phyloP scores from a whole-genome alignment of 495 filamentous ascomycete genomes.

The Durotheca rogersii region DNA sequence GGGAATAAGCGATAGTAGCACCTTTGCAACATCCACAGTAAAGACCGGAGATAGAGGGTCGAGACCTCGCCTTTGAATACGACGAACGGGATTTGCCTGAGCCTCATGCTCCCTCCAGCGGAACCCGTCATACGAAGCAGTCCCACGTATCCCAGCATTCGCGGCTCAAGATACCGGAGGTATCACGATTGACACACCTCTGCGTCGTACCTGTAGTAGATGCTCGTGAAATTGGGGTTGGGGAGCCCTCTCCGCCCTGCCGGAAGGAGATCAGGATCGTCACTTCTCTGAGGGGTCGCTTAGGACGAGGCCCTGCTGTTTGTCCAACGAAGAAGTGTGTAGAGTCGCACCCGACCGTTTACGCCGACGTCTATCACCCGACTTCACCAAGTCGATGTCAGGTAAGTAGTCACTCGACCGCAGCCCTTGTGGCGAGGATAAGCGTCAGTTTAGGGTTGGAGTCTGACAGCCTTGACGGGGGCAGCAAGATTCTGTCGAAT shows the following conservation, averaged over 20 bases:
- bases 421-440: background rate
- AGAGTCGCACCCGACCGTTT: background rate
- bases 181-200: too few relatives aligned
- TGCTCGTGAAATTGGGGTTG: background rate
- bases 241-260: background rate
- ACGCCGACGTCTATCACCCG: background rate
- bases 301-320: too few relatives aligned
- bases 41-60: constrained; percentile 1
- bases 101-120: background rate
- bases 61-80: constrained; percentile 4
- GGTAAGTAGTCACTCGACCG: background rate
- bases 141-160: too few relatives aligned
- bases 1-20: background rate
- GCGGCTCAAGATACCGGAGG: too few relatives aligned
- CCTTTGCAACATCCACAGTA: background rate
- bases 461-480: background rate
- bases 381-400: background rate
- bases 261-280: background rate
- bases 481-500: background rate
- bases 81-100: constrained; percentile 12
- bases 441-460: constrained; percentile 3
- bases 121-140: too few relatives aligned
- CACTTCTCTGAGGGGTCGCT: background rate
- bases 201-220: too few relatives aligned
- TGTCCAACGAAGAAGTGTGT: background rate